Percentiles rank a stretch among this genome's conserved stretches.
These are phyloP conservation scores for Picea abies DNA, from an alignment of 83 land plant species.

Conservation along the genomic window DNA sequence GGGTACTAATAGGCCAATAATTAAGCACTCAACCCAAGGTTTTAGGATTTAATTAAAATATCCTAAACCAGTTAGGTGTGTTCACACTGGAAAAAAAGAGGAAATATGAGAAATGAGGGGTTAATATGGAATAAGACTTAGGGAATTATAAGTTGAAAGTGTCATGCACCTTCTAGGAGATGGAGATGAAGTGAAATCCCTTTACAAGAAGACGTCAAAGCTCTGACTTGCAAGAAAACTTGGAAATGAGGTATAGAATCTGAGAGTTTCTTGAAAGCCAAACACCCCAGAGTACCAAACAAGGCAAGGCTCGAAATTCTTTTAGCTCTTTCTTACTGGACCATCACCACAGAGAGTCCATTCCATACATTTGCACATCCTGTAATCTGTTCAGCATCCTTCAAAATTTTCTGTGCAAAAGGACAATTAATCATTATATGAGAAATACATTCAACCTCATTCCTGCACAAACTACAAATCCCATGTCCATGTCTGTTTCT, in stretches of 20 bases:
- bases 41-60: too few species aligned
- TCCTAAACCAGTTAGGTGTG: too few species aligned
- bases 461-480: background rate
- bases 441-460: background rate
- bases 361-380: background rate
- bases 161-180: too few species aligned
- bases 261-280: background rate
- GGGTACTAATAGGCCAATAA: too few species aligned
- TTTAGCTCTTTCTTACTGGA: background rate
- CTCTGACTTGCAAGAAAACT: background rate
- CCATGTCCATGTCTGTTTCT: background rate
- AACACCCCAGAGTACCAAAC: background rate
- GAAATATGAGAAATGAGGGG: too few species aligned
- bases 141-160: too few species aligned
- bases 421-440: background rate
- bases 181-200: background rate
- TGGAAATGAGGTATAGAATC: background rate
- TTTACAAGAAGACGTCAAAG: background rate
- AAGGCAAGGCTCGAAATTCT: background rate
- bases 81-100: too few species aligned
- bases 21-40: too few species aligned
- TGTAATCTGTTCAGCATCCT: background rate
- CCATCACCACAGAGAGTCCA: background rate
- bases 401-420: background rate
- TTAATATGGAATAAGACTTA: too few species aligned